Conservation (phyloP, 305 asterid genomes). For the Rubia balearica region DNA sequence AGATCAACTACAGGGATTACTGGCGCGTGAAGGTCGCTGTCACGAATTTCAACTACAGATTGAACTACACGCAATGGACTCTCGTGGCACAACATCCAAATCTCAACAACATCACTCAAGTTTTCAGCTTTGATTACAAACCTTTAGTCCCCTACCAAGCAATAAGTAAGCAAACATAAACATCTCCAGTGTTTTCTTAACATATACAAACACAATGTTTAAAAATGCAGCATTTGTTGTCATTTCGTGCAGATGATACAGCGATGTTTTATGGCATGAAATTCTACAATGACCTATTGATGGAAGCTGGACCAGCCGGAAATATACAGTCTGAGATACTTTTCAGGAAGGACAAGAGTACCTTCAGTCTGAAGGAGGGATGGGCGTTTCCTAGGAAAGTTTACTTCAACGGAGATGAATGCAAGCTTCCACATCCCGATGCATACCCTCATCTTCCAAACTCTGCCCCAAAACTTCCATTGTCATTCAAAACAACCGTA, state of each 20-base stretch:
- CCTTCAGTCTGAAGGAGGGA: constrained; percentile 23
- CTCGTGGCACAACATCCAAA: constrained; percentile 71
- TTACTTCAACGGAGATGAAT: constrained; percentile 59
- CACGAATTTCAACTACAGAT: constrained; percentile 60
- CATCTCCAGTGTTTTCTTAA: not conserved
- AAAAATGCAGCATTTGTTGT: not conserved
- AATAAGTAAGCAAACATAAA: constrained; percentile 41
- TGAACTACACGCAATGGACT: constrained; percentile 66
- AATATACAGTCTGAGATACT: constrained; percentile 30
- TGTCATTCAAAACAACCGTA: constrained; percentile 18
- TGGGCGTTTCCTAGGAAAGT: constrained; percentile 32
- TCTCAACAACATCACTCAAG: constrained; percentile 71
- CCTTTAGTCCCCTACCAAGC: constrained; percentile 65
- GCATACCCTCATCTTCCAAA: constrained; percentile 55
- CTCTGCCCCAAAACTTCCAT: constrained; percentile 24
- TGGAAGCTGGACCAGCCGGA: constrained; percentile 33
- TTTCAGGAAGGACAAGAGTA: constrained; percentile 24
- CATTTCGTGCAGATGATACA: constrained; percentile 28
- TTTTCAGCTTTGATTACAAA: constrained; percentile 68
- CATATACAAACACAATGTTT: not conserved
- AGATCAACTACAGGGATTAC: constrained; percentile 58
- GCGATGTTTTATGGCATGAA: constrained; percentile 35
- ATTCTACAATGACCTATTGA: constrained; percentile 28
- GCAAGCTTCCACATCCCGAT: constrained; percentile 39
- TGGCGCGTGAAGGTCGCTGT: constrained; percentile 73